These are phyloP conservation scores for Raffaelea arxii DNA, from an alignment of 2,329 filamentous ascomycete species.

Conservation along the genomic window DNA sequence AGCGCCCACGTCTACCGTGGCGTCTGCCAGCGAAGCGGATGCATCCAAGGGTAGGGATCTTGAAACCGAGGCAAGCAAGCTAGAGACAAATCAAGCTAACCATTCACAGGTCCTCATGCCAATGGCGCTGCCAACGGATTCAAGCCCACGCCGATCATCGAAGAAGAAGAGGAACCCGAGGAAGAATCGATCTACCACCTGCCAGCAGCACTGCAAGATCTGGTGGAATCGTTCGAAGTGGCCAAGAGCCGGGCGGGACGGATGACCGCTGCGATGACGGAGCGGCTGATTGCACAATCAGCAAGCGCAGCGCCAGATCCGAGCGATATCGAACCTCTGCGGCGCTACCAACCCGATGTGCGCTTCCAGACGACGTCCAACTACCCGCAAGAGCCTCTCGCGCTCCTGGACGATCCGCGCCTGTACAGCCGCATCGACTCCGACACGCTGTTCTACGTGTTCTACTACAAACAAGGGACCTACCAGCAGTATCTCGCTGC, in stretches of 20 bases:
- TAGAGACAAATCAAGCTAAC: background rate
- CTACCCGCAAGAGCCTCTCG: conserved; percentile 86
- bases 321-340: conserved; percentile 70
- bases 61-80: background rate
- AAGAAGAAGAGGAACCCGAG: conserved; percentile 28
- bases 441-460: conserved; percentile 95
- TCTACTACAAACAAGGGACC: conserved; percentile 96
- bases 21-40: conserved; percentile 26
- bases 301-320: conserved; percentile 65
- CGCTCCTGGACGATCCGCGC: conserved; percentile 83
- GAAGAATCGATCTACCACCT: conserved; percentile 90
- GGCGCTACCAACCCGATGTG: conserved; percentile 74
- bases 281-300: conserved; percentile 67
- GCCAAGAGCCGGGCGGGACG: conserved; percentile 61
- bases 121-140: conserved; percentile 45
- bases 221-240: conserved; percentile 82
- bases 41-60: conserved; percentile 34
- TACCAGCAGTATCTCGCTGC: conserved; percentile 94
- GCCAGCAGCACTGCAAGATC: conserved; percentile 76
- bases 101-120: conserved; percentile 31
- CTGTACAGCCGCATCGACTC: conserved; percentile 86
- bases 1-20: conserved; percentile 9
- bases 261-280: conserved; percentile 53
- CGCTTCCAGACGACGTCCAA: conserved; percentile 66
- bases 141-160: conserved; percentile 23